phyloP scores from a whole-genome alignment of 1,139 yeast genomes.

The Suhomyces guaymorum region DNA sequence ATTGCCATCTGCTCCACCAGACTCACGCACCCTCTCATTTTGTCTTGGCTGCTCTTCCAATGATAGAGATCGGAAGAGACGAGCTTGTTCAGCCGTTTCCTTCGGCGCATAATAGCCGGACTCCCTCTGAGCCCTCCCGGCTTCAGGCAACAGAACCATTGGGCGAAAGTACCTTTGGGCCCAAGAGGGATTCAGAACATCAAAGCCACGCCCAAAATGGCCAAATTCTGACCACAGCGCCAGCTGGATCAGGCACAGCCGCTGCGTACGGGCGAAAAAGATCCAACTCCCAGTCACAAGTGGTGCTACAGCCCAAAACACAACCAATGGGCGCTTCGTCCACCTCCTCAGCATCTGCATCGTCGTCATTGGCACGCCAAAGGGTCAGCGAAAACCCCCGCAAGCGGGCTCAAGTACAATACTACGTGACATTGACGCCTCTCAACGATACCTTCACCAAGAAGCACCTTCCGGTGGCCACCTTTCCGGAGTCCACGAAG shows the following conservation, averaged over 20 bases:
- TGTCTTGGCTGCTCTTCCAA: background rate
- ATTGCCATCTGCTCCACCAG: background rate
- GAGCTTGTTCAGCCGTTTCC: slow-evolving; percentile 12
- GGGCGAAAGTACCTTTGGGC: background rate
- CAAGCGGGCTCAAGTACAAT: slow-evolving; percentile 38
- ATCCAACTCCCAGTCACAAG: slow-evolving; percentile 45
- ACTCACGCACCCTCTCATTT: background rate
- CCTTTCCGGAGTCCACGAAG: slow-evolving; percentile 78
- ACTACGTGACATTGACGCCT: slow-evolving; percentile 68
- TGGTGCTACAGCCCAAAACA: slow-evolving; percentile 18
- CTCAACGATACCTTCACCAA: slow-evolving; percentile 80
- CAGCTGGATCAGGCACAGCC: background rate
- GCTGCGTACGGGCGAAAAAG: slow-evolving; percentile 26
- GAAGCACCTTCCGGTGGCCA: slow-evolving; percentile 78
- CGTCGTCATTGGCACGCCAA: slow-evolving; percentile 15
- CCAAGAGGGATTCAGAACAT: background rate
- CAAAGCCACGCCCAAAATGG: background rate
- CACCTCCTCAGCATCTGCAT: slow-evolving; percentile 11
- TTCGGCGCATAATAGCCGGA: slow-evolving; percentile 3
- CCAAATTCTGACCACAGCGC: background rate
- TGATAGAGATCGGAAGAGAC: slow-evolving; percentile 10
- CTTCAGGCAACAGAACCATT: background rate
- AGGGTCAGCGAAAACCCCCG: slow-evolving; percentile 20
- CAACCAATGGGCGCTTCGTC: slow-evolving; percentile 6
- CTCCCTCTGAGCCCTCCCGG: background rate